A percentile compares a stretch with the other conserved stretches of the same genome.
phyloP scores from a whole-genome alignment of 2,329 filamentous ascomycete genomes.

The Helotiales sp. region DNA sequence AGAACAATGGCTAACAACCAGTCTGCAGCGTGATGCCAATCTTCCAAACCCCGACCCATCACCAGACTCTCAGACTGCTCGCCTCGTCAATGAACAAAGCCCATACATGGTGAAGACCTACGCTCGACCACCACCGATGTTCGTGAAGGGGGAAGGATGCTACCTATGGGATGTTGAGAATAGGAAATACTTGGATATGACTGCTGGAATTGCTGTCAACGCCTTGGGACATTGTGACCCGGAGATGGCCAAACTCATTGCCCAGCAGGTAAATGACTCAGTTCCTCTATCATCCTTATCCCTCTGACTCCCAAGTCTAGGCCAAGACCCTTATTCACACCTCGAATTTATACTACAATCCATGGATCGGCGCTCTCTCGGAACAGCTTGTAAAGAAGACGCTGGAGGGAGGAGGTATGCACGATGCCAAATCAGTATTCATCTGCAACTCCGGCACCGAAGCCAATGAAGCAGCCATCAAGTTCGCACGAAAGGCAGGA shows the following conservation, averaged over 20 bases:
- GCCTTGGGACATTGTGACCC: slow-evolving; percentile 87
- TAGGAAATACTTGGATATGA: slow-evolving; percentile 88
- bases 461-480: slow-evolving; percentile 96
- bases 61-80: slow-evolving; percentile 70
- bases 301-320: slow-evolving; percentile 36
- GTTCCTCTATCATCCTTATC: background rate
- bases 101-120: slow-evolving; percentile 97
- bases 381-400: slow-evolving; percentile 84
- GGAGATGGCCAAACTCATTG: slow-evolving; percentile 71
- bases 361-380: slow-evolving; percentile 88
- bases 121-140: slow-evolving; percentile 84
- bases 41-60: slow-evolving; percentile 72
- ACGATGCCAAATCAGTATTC: slow-evolving; percentile 77
- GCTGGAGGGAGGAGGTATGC: slow-evolving; percentile 75
- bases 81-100: slow-evolving; percentile 72
- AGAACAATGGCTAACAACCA: slow-evolving; percentile 5
- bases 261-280: slow-evolving; percentile 63
- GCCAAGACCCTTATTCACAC: slow-evolving; percentile 81
- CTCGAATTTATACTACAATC: slow-evolving; percentile 96
- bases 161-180: slow-evolving; percentile 91
- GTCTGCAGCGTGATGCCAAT: slow-evolving; percentile 32
- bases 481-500: slow-evolving; percentile 91
- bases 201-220: slow-evolving; percentile 94
- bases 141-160: slow-evolving; percentile 82
- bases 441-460: slow-evolving; percentile 96